Evolutionary conservation across 2,329 filamentous ascomycete genomes (phyloP).

Genomic region (Claviceps sp.): DNA sequence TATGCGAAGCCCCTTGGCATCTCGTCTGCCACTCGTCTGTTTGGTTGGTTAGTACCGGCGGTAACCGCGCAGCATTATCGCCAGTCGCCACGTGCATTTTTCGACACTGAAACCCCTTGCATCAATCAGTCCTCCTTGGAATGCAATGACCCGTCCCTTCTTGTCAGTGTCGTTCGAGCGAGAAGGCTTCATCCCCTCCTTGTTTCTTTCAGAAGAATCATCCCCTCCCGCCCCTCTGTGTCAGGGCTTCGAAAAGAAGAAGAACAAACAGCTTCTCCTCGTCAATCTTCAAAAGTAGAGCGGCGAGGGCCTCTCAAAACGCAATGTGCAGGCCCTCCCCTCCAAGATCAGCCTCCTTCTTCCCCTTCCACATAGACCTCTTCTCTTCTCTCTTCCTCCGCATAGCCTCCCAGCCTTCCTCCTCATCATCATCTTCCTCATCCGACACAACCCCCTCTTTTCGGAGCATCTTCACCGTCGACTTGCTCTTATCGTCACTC

Average conservation of each 20-base stretch:
- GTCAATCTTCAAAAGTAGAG: conserved; percentile 25
- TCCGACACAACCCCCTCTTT: conserved; percentile 20
- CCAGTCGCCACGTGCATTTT: too few relatives aligned
- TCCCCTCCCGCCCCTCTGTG: neutral
- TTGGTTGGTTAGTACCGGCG: too few relatives aligned
- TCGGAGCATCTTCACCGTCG: conserved; percentile 24
- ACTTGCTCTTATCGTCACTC: conserved; percentile 20
- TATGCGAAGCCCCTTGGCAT: too few relatives aligned
- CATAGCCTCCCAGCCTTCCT: conserved; percentile 58
- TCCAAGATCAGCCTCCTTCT: conserved; percentile 31
- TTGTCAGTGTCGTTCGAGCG: too few relatives aligned
- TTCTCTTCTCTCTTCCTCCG: conserved; percentile 57
- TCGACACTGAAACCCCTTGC: too few relatives aligned
- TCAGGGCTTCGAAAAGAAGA: neutral
- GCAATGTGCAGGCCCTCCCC: conserved; percentile 34
- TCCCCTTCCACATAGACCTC: conserved; percentile 49
- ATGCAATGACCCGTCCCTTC: too few relatives aligned
- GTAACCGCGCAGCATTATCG: too few relatives aligned
- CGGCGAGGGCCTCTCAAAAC: conserved; percentile 33
- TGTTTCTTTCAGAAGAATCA: too few relatives aligned
- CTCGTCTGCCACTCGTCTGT: too few relatives aligned
- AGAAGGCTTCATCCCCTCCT: too few relatives aligned
- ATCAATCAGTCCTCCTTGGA: too few relatives aligned
- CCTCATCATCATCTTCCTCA: conserved; percentile 41
- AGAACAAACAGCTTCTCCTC: neutral